Percentiles rank a stretch among this genome's conserved stretches.
Evolutionary conservation across 495 filamentous ascomycete species (phyloP).

Genomic region (Penicillium goetzii): DNA sequence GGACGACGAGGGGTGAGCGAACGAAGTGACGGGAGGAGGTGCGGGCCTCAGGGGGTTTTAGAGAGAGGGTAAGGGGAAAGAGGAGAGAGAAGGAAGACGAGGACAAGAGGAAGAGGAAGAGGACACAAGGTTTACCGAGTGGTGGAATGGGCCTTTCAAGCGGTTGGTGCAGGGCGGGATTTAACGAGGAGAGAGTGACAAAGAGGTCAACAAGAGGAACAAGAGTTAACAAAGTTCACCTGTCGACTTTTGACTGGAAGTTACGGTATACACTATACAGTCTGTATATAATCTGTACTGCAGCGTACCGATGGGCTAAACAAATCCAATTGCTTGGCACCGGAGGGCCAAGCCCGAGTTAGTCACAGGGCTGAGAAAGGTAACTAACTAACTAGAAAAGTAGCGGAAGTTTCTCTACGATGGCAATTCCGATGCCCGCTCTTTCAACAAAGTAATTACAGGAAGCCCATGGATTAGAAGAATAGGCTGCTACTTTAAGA

Average conservation of each 20-base stretch:
- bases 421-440: too few relatives aligned
- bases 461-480: too few relatives aligned
- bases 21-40: constrained; percentile 22
- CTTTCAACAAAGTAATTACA: too few relatives aligned
- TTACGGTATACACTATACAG: too few relatives aligned
- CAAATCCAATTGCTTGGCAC: background rate
- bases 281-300: too few relatives aligned
- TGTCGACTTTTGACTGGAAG: too few relatives aligned
- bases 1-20: constrained; percentile 6
- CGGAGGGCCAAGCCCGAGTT: background rate
- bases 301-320: background rate
- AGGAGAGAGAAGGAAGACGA: constrained; percentile 11
- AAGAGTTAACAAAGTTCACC: background rate
- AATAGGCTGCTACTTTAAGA: too few relatives aligned
- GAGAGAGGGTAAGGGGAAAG: constrained; percentile 11
- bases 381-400: too few relatives aligned
- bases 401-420: too few relatives aligned
- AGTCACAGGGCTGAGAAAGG: constrained; percentile 10
- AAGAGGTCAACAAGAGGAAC: background rate
- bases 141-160: background rate
- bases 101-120: constrained; percentile 26
- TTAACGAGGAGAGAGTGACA: background rate
- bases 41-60: constrained; percentile 11
- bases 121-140: constrained; percentile 28
- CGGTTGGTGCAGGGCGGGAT: constrained; percentile 5